Percentiles rank a stretch among this genome's conserved stretches.
Evolutionary conservation across 768 basidiomycete species (phyloP).

Genomic region (Hericium coralloides): DNA sequence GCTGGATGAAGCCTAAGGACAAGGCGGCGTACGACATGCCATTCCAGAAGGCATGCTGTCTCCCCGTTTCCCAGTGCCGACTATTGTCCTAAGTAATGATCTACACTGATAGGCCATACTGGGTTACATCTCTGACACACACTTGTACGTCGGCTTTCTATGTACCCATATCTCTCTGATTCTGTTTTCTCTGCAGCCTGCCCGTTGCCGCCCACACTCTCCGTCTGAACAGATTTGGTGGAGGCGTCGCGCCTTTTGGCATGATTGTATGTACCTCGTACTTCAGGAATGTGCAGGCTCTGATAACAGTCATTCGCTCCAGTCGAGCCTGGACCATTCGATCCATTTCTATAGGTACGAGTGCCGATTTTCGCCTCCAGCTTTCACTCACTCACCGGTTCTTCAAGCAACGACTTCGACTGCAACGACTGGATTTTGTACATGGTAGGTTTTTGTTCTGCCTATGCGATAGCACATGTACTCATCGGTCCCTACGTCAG

Average conservation of each 20-base stretch:
- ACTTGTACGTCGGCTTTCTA: conserved; percentile 48
- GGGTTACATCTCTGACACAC: conserved; percentile 68
- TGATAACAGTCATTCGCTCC: neutral
- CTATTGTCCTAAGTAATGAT: too few relatives aligned
- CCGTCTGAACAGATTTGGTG: conserved; percentile 37
- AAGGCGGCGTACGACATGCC: conserved; percentile 57
- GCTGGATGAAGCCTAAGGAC: conserved; percentile 74
- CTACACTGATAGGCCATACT: conserved; percentile 54
- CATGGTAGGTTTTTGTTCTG: conserved; percentile 37
- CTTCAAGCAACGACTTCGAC: conserved; percentile 56
- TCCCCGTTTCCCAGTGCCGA: neutral
- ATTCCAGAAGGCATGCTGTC: conserved; percentile 59
- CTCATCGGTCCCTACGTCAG: neutral
- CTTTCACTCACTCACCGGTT: neutral
- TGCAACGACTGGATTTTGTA: conserved; percentile 79
- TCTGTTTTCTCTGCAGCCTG: conserved; percentile 34
- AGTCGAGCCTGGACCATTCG: conserved; percentile 74
- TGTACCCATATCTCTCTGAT: conserved; percentile 6
- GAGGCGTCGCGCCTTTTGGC: conserved; percentile 33
- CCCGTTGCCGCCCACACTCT: conserved; percentile 42
- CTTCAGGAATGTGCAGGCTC: neutral
- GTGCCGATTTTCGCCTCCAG: neutral
- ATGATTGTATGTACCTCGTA: conserved; percentile 47
- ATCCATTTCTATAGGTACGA: conserved; percentile 72
- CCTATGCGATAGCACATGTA: too few relatives aligned